Percentiles rank a stretch among this genome's conserved stretches.
Evolutionary conservation across 306 rosid species (phyloP).

Genomic region (Acacia melanoxylon): DNA sequence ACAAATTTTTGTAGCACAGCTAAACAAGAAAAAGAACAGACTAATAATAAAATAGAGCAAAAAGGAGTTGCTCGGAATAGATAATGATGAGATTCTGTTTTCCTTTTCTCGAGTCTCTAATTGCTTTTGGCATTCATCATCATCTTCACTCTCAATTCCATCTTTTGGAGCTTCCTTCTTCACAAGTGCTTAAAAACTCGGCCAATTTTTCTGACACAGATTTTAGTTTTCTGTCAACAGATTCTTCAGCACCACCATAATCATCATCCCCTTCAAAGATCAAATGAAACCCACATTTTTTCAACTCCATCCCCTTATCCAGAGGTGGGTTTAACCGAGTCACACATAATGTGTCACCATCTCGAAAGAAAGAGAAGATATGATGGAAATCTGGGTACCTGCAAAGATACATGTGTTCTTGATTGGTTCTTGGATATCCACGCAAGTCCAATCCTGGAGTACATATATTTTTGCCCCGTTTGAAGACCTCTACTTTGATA

Average conservation of each 20-base stretch:
- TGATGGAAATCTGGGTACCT: conserved; percentile 35
- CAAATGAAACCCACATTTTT: conserved; percentile 46
- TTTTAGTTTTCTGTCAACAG: conserved; percentile 34
- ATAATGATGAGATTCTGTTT: background rate
- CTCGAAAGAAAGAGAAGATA: conserved; percentile 37
- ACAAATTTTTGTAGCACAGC: background rate
- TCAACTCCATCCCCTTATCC: conserved; percentile 51
- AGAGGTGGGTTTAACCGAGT: conserved; percentile 37
- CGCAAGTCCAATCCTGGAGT: conserved; percentile 25
- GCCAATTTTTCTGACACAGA: conserved; percentile 60
- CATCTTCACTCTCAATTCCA: conserved; percentile 10
- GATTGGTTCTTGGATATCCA: conserved; percentile 51
- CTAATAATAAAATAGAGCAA: background rate
- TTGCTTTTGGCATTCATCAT: conserved; percentile 4
- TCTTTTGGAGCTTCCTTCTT: background rate
- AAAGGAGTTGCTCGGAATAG: background rate
- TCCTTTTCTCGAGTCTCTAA: background rate
- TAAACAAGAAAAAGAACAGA: background rate
- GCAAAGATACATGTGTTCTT: conserved; percentile 56
- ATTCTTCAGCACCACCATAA: conserved; percentile 57
- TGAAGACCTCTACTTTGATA: conserved; percentile 45
- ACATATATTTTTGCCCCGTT: conserved; percentile 28
- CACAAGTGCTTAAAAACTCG: conserved; percentile 35
- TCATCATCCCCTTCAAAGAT: conserved; percentile 69
- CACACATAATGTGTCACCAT: conserved; percentile 48